phyloP scores from a whole-genome alignment of 2,329 filamentous ascomycete genomes.

The Chaetomium olivaceum region DNA sequence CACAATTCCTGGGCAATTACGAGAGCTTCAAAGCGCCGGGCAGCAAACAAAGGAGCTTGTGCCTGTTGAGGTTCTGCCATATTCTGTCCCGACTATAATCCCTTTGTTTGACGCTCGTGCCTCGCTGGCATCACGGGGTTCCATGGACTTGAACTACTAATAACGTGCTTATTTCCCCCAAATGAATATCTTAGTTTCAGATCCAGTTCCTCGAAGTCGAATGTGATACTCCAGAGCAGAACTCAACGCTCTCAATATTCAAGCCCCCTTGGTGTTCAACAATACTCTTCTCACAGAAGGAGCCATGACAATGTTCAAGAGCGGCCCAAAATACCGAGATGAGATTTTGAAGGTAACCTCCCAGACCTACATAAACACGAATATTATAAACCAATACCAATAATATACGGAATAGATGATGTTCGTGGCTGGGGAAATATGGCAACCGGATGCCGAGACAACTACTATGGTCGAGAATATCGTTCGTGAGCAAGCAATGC shows the following conservation, averaged over 20 bases:
- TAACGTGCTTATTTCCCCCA: neutral
- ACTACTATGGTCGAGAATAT: conserved; percentile 30
- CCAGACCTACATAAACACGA: neutral
- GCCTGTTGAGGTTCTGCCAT: neutral
- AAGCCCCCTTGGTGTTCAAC: neutral
- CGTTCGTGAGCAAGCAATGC: conserved; percentile 27
- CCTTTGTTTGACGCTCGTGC: neutral
- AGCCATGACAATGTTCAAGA: neutral
- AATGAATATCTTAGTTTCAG: neutral
- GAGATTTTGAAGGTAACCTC: conserved; percentile 9
- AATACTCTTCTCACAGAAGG: neutral
- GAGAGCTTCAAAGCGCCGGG: neutral
- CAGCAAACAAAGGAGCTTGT: neutral
- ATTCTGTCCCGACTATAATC: neutral
- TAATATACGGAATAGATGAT: conserved; percentile 29
- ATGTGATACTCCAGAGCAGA: neutral
- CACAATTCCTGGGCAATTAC: neutral
- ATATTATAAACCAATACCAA: neutral
- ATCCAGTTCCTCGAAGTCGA: neutral
- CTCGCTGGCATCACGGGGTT: neutral
- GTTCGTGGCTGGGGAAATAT: conserved; percentile 31
- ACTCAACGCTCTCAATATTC: neutral
- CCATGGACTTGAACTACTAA: neutral
- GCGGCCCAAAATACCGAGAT: neutral
- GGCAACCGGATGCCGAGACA: conserved; percentile 25